Base-by-base conservation (phyloP, 2,329 filamentous ascomycete genomes). In the Anisogramma anomala region DNA sequence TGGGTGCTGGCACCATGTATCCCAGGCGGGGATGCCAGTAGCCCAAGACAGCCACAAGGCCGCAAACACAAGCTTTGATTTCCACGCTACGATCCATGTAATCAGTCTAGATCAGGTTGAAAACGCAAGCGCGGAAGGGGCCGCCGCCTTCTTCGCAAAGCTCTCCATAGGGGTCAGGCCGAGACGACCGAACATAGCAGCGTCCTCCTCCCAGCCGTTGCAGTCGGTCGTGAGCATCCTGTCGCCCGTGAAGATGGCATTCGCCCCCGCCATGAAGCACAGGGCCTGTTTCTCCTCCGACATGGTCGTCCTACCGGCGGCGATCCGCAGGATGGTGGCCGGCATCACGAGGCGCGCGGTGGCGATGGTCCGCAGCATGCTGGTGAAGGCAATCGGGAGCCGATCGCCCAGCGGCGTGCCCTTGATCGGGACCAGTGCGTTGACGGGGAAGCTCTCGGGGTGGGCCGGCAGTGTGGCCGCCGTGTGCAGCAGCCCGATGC, bases 161-260 rank as follows among this genome's bases (percentile, higher is more conserved):
- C 63, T 69, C 60, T 67, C 66, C 85, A 94, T 94, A 1, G 86
- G 83, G 54, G 75, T 70, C 44, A 91, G 64, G 0, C 87, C 87
- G 82, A 85, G 94, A 38, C 77, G 72, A 2, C 79, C 74, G 63
- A 94, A 93, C 77, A 94, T 84, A 31, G 67, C 77, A 48, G 75
- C 79, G 55, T 94, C 87, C 61, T 93, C 84, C 48, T 91, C 85
- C 84, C 84, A 94, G 22, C 85, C 84, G 51, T 85, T 88, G 58
- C 85, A 93, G 43, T 87, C 84, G 0, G 87, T 94, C 4, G 87
- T 94, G 62, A 94, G 60, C 87, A 94, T 94, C 71, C 89, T 94
- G 66, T 94, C 87, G 7, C 87, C 87, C 0, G 87, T 94, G 57
- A 94, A 94, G 25, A 94, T 82, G n/a, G 87, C 87, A 53, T 94